Evolutionary conservation across 345 rosid species (phyloP).

Genomic region (Salix purpurea): DNA sequence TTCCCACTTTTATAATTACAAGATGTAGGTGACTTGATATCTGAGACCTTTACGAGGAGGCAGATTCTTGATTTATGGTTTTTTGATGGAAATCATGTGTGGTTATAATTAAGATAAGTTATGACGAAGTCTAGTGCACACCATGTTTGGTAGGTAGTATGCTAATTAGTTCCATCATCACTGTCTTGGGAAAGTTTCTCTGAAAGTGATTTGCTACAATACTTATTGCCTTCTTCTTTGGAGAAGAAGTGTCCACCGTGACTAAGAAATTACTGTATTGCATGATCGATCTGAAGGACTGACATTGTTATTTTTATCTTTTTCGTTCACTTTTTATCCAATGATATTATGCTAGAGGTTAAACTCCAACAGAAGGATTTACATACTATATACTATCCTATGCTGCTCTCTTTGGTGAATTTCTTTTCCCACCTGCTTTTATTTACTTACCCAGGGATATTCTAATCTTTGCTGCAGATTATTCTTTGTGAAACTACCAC

Average conservation of each 20-base stretch:
- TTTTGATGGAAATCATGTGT: background rate
- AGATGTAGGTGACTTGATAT: background rate
- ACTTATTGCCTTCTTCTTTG: background rate
- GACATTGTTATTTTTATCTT: background rate
- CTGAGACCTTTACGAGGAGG: background rate
- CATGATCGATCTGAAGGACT: background rate
- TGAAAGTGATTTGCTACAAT: background rate
- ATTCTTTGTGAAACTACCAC: slow-evolving; percentile 1
- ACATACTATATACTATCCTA: background rate
- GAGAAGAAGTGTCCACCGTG: background rate
- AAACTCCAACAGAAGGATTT: background rate
- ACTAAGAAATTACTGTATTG: background rate
- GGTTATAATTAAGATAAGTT: background rate
- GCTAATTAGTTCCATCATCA: background rate
- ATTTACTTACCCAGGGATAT: background rate
- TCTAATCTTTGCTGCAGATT: slow-evolving; percentile 7
- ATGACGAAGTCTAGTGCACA: background rate
- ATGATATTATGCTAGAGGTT: background rate
- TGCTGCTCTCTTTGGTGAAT: background rate
- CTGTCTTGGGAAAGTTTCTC: background rate
- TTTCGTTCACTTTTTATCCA: background rate
- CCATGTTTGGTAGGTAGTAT: background rate
- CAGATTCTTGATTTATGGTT: background rate
- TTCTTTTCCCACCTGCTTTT: background rate
- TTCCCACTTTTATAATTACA: background rate